Conservation (phyloP, 2,329 filamentous ascomycete species). For the Paecilomyces dactylethromorphus region DNA sequence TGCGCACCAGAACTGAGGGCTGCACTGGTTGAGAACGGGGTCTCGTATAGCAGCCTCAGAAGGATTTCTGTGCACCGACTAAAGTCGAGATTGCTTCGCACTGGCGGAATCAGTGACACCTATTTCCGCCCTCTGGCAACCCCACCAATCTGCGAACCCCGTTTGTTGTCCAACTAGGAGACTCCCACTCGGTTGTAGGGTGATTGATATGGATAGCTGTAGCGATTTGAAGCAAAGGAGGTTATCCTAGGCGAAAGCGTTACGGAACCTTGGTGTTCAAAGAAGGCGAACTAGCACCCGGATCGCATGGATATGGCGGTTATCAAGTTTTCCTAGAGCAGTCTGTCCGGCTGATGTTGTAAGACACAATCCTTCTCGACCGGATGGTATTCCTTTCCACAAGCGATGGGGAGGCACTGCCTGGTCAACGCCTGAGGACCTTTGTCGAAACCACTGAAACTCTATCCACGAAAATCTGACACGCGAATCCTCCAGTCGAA, state of each 20-base stretch:
- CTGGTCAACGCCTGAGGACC: conserved; percentile 8
- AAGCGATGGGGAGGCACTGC: conserved; percentile 11
- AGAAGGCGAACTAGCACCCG: not conserved
- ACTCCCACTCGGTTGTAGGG: conserved; percentile 7
- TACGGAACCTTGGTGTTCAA: not conserved
- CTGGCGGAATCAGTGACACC: conserved; percentile 17
- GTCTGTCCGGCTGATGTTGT: not conserved
- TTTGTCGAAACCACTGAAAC: not conserved
- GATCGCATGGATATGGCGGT: not conserved
- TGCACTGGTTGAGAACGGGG: conserved; percentile 2
- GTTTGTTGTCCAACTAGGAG: conserved; percentile 7
- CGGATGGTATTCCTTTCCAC: conserved; percentile 4
- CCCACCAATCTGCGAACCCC: conserved; percentile 21
- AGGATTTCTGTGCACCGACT: conserved; percentile 13
- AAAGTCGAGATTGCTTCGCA: conserved; percentile 18
- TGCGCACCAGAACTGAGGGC: conserved; percentile 8
- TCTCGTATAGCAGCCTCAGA: conserved; percentile 16
- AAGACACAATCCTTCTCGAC: not conserved
- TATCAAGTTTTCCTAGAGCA: not conserved
- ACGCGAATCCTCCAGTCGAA: not conserved
- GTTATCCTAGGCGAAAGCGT: not conserved
- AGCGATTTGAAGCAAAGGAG: not conserved
- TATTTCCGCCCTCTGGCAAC: conserved; percentile 21
- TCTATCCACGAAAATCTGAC: not conserved
- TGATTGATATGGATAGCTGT: not conserved